These are phyloP conservation scores for Amaranthus cruentus DNA, from an alignment of 148 eudicot genomes.

Conservation along the genomic window DNA sequence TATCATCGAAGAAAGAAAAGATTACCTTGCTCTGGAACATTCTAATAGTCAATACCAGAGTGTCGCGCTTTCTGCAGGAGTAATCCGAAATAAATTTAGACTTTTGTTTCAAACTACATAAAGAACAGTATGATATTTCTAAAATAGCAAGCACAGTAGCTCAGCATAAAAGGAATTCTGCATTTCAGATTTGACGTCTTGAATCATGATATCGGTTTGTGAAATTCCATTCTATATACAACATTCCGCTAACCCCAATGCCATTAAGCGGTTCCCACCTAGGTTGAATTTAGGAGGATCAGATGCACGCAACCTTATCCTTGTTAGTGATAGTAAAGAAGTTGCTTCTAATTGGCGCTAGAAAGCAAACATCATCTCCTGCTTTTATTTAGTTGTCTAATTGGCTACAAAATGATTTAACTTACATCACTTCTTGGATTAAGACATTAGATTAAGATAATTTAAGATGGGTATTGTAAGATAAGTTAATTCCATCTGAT, in stretches of 20 bases:
- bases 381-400: background rate
- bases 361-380: background rate
- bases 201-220: background rate
- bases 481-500: background rate
- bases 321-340: too few species aligned
- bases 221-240: background rate
- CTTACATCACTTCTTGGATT: background rate
- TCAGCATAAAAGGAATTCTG: background rate
- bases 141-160: background rate
- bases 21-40: slow-evolving; percentile 85
- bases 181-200: background rate
- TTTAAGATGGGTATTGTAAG: background rate
- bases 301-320: too few species aligned
- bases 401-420: background rate
- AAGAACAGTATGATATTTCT: background rate
- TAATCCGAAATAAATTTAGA: slow-evolving; percentile 4
- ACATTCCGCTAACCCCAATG: background rate
- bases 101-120: background rate
- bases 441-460: background rate
- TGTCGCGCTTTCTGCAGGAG: slow-evolving; percentile 69
- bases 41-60: slow-evolving; percentile 82
- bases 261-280: too few species aligned
- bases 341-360: background rate
- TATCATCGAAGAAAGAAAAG: slow-evolving; percentile 9
- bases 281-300: too few species aligned